Percentiles rank a stretch among this genome's conserved stretches.
Evolutionary conservation across 2,329 filamentous ascomycete genomes (phyloP).

Genomic region (Neopestalotiopsis rosae): DNA sequence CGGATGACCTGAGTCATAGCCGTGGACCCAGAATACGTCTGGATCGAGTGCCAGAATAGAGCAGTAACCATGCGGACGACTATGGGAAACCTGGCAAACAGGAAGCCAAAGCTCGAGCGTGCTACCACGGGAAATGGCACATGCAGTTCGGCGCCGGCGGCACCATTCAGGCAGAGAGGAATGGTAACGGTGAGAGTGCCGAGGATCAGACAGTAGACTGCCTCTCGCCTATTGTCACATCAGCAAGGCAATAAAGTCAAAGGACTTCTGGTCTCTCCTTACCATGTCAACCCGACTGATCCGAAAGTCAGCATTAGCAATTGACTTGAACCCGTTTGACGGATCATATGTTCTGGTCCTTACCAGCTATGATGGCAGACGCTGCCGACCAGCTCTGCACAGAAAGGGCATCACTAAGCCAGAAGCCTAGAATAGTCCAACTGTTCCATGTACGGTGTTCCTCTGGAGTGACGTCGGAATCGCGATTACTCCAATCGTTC

Average conservation of each 20-base stretch:
- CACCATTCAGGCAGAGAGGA: constrained; percentile 53
- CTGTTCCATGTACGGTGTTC: constrained; percentile 44
- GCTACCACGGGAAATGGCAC: constrained; percentile 52
- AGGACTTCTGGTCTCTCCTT: neutral
- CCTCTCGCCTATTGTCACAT: constrained; percentile 38
- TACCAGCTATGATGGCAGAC: constrained; percentile 40
- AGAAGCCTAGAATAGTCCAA: constrained; percentile 42
- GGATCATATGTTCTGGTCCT: constrained; percentile 15
- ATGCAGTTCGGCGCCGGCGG: constrained; percentile 52
- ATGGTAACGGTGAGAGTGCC: constrained; percentile 66
- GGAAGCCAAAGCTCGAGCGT: constrained; percentile 51
- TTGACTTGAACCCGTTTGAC: neutral
- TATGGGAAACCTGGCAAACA: constrained; percentile 45
- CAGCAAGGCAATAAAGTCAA: neutral
- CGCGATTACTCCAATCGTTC: constrained; percentile 45
- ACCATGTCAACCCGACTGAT: neutral
- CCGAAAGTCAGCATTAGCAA: neutral
- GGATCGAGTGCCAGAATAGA: constrained; percentile 66
- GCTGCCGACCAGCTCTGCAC: constrained; percentile 41
- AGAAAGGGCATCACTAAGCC: constrained; percentile 42
- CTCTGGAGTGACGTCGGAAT: constrained; percentile 42
- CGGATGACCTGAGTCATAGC: constrained; percentile 45
- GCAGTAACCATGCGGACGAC: constrained; percentile 49
- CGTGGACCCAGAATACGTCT: constrained; percentile 25
- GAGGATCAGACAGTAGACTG: constrained; percentile 52